Base-by-base conservation (phyloP, 768 basidiomycete genomes). In the Collybia sordida region DNA sequence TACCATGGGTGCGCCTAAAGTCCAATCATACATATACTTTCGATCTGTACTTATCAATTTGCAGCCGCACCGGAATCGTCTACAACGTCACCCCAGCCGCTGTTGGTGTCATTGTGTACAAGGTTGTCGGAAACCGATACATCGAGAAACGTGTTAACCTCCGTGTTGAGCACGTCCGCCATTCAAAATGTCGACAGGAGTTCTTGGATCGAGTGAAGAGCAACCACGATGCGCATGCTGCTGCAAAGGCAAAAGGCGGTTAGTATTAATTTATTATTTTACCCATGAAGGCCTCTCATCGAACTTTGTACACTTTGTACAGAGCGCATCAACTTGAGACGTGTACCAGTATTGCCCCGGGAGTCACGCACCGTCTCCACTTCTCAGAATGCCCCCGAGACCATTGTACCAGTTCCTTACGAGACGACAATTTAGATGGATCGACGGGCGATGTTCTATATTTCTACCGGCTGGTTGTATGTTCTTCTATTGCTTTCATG, bases 101-200 rank as follows among this genome's bases (percentile, higher is more conserved):
- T 43, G 95, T 98, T 60, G 95, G 96, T 68, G 89, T 99, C 54
- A 94, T 98, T 70, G 86, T 96, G 55, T 85, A 96, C 89, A 99
- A 99, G 74, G 81, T 98, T 65, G 96, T 99, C 65, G 96, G 96
- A 58, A 95, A 95, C 79, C 92, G 97, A 61, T 99, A 96, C 86
- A 74, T 99, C 50, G 94, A 98, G 80, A 99, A 99, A 82, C 91
- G 96, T 51, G 96, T 99, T 72, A 99, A 98, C 86, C 74, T 97
- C 77, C 90, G 92, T 57, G 81, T 94, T 63, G 96, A 98, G 80
- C 96, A 98, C 78, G 76, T 96, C 69, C 83, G 75, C 64, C 96
- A 98, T 83, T 98, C 95, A 62, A 93, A 92, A 75, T 98, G 96
- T 73, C 85, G 96, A 64, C 87, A 95, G 74, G 96, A 98, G 73